phyloP scores from a whole-genome alignment of 139 green algal species.

The Chlorella sp. region DNA sequence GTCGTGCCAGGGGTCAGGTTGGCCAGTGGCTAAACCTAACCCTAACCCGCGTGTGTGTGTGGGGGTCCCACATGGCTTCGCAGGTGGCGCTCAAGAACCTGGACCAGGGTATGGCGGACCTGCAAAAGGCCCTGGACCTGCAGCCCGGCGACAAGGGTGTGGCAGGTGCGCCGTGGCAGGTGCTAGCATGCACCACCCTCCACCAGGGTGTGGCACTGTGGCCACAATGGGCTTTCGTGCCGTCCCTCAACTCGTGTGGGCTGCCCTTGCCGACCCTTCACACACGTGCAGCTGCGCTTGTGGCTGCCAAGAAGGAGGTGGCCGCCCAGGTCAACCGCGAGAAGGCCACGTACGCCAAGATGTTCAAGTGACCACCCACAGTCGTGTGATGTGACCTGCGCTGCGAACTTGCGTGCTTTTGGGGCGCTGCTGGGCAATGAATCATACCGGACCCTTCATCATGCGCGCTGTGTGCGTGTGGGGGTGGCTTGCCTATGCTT shows the following conservation, averaged over 20 bases:
- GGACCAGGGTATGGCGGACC: conserved; percentile 15
- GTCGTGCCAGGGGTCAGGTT: too few relatives aligned
- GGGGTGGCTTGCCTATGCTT: not conserved
- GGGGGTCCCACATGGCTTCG: too few relatives aligned
- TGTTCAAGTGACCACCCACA: conserved; percentile 24
- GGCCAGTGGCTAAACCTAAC: too few relatives aligned
- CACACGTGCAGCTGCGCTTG: conserved; percentile 12
- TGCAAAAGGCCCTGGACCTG: conserved; percentile 19
- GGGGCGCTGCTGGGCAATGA: not conserved
- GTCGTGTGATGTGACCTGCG: not conserved
- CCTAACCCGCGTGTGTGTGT: too few relatives aligned
- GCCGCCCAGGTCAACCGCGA: conserved; percentile 24
- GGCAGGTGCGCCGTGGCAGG: conserved; percentile 9
- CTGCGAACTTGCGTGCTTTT: not conserved
- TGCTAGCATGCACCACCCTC: too few relatives aligned
- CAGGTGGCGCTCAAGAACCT: conserved; percentile 17
- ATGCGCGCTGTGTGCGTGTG: too few relatives aligned
- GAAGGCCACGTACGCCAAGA: conserved; percentile 28
- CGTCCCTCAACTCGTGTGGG: too few relatives aligned
- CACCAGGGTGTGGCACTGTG: too few relatives aligned
- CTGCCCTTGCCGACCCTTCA: not conserved
- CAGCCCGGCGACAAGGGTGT: conserved; percentile 31
- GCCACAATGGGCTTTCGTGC: too few relatives aligned
- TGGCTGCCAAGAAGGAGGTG: conserved; percentile 9
- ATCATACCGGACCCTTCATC: too few relatives aligned